Percentiles rank a stretch among this genome's conserved stretches.
Evolutionary conservation across 2,329 filamentous ascomycete genomes (phyloP).

Genomic region (Penicillium concentricum): DNA sequence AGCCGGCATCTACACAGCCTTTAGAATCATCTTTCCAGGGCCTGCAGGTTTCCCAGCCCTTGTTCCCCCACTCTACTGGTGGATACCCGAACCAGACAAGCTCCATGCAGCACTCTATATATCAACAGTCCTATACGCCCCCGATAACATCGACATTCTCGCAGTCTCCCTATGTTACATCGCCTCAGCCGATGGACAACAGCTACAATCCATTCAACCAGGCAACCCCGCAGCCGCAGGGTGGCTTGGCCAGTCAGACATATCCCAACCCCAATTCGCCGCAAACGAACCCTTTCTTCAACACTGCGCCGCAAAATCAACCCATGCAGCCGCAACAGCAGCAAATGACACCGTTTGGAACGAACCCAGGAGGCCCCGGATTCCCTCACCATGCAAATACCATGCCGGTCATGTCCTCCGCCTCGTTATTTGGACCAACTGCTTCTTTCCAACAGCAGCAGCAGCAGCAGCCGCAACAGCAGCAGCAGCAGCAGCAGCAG

Average conservation of each 20-base stretch:
- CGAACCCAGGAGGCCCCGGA: conserved; percentile 2
- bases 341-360: conserved; percentile 7
- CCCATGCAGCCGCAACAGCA: conserved; percentile 24
- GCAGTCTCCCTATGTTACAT: conserved; percentile 35
- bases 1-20: conserved; percentile 30
- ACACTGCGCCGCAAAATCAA: conserved; percentile 22
- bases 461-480: conserved; percentile 20
- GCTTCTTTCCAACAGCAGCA: conserved; percentile 30
- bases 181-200: conserved; percentile 36
- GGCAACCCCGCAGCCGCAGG: conserved; percentile 28
- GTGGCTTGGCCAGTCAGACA: conserved; percentile 23
- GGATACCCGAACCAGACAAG: conserved; percentile 51
- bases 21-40: conserved; percentile 72
- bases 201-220: conserved; percentile 48
- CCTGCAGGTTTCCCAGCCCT: conserved; percentile 67
- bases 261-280: conserved; percentile 23
- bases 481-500: conserved; percentile 28
- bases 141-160: conserved; percentile 38
- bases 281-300: conserved; percentile 41
- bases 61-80: conserved; percentile 76
- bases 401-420: conserved; percentile 36
- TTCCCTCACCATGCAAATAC: conserved; percentile 39
- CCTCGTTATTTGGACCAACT: conserved; percentile 30
- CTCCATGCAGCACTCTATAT: conserved; percentile 38
- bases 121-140: conserved; percentile 47